These are phyloP conservation scores for Penicillium cinerascens DNA, from an alignment of 495 filamentous ascomycete genomes.

Conservation along the genomic window DNA sequence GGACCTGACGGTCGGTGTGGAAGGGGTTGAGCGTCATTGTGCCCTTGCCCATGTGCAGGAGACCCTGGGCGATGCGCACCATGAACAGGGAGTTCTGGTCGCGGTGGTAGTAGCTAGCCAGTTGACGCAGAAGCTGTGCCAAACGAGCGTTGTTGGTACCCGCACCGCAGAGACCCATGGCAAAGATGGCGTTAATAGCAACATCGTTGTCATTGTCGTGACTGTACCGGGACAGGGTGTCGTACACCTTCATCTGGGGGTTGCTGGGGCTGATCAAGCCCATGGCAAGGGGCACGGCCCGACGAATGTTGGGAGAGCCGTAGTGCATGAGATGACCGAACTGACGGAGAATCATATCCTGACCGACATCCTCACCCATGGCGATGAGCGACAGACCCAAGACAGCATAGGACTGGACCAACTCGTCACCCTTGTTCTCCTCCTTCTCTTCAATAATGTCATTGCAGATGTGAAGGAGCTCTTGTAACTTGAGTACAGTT, in stretches of 20 bases:
- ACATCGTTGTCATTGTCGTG: conserved; percentile 99
- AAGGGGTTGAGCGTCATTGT: conserved; percentile 93
- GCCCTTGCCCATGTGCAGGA: conserved; percentile 98
- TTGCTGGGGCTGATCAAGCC: conserved; percentile 94
- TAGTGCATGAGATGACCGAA: conserved; percentile 99
- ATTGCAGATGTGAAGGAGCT: conserved; percentile 94
- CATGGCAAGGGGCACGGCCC: conserved; percentile 96
- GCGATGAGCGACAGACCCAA: conserved; percentile 90
- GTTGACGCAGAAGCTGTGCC: conserved; percentile 87
- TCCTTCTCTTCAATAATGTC: conserved; percentile 93
- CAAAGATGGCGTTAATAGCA: conserved; percentile 96
- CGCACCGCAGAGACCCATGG: conserved; percentile 95
- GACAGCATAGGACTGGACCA: conserved; percentile 93
- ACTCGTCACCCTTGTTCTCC: conserved; percentile 87
- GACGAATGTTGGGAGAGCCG: conserved; percentile 92
- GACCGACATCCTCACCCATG: conserved; percentile 97
- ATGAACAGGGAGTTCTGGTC: conserved; percentile 96
- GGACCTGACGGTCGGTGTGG: conserved; percentile 94
- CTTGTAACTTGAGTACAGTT: conserved; percentile 92
- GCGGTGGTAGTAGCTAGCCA: conserved; percentile 96
- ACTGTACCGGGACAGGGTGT: conserved; percentile 95
- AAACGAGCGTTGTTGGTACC: conserved; percentile 98
- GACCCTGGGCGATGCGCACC: conserved; percentile 97
- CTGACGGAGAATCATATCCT: conserved; percentile 96
- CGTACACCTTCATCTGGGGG: conserved; percentile 99